Conservation (phyloP, 1,139 yeast species). For the Blastobotrys aristatus region DNA sequence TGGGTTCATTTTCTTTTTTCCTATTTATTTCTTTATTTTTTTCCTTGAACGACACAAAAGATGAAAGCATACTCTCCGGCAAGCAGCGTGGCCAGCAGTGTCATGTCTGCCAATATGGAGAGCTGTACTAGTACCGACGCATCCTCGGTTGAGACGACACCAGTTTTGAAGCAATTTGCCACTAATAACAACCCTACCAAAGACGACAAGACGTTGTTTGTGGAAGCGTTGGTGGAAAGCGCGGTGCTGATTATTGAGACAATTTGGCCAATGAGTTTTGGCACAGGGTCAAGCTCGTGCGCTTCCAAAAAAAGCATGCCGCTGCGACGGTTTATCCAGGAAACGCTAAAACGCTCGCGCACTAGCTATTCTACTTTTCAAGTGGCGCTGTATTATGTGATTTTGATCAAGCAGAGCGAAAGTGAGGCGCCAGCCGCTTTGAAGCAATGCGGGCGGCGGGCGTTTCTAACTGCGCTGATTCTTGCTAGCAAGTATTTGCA, state of each 20-base stretch:
- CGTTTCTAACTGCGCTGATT: slow-evolving; percentile 61
- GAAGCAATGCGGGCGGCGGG: slow-evolving; percentile 53
- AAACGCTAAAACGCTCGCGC: slow-evolving; percentile 63
- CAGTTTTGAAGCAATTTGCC: background rate
- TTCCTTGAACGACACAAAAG: background rate
- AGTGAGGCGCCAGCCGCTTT: background rate
- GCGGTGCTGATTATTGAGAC: slow-evolving; percentile 35
- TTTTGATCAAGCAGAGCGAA: slow-evolving; percentile 39
- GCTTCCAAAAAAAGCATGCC: slow-evolving; percentile 28
- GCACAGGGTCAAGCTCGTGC: too few relatives aligned
- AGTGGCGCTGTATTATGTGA: slow-evolving; percentile 58
- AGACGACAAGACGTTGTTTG: slow-evolving; percentile 24
- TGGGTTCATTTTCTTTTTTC: background rate
- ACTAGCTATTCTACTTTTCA: slow-evolving; percentile 62
- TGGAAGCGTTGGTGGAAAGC: slow-evolving; percentile 34
- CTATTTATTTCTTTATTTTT: background rate
- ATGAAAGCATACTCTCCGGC: background rate
- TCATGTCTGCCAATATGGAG: background rate
- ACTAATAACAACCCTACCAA: slow-evolving; percentile 4
- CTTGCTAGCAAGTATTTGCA: slow-evolving; percentile 68
- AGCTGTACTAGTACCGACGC: background rate
- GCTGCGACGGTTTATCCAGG: slow-evolving; percentile 48
- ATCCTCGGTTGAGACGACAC: slow-evolving; percentile 5
- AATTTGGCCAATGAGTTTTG: slow-evolving; percentile 32
- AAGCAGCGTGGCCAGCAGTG: background rate